A percentile compares a stretch with the other conserved stretches of the same genome.
phyloP scores from a whole-genome alignment of 768 basidiomycete species.

The Suillus alpinus region DNA sequence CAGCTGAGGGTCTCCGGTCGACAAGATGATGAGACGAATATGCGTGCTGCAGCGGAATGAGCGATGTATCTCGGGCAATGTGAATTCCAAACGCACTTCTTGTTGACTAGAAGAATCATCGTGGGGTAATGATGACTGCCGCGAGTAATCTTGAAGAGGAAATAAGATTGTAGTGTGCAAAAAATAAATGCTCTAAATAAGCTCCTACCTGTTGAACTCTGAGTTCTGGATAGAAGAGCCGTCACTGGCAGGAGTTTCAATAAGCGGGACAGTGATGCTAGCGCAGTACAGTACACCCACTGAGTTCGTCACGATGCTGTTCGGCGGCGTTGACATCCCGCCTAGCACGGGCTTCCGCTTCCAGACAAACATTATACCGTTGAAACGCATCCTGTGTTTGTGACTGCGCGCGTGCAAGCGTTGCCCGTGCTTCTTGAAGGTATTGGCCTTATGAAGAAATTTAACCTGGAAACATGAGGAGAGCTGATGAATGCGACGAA shows the following conservation, averaged over 20 bases:
- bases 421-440: constrained; percentile 57
- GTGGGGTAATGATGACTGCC: constrained; percentile 29
- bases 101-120: constrained; percentile 31
- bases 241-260: constrained; percentile 27
- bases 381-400: constrained; percentile 72
- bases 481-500: constrained; percentile 28
- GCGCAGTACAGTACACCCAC: constrained; percentile 28
- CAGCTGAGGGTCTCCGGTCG: constrained; percentile 29
- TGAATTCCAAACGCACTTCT: constrained; percentile 28
- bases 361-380: constrained; percentile 65
- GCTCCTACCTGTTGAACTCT: constrained; percentile 30
- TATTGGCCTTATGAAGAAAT: constrained; percentile 47
- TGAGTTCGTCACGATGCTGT: constrained; percentile 64
- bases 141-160: constrained; percentile 29
- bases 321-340: constrained; percentile 63
- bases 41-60: constrained; percentile 22
- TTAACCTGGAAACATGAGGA: constrained; percentile 3
- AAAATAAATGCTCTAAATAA: constrained; percentile 6
- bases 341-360: constrained; percentile 64
- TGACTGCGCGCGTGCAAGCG: constrained; percentile 62
- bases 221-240: constrained; percentile 33
- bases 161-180: constrained; percentile 17
- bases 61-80: constrained; percentile 12
- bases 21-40: constrained; percentile 33
- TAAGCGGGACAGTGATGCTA: constrained; percentile 5